Evolutionary conservation across 805 yeast genomes (phyloP).

Genomic region (Diddensiella caesifluorescens): DNA sequence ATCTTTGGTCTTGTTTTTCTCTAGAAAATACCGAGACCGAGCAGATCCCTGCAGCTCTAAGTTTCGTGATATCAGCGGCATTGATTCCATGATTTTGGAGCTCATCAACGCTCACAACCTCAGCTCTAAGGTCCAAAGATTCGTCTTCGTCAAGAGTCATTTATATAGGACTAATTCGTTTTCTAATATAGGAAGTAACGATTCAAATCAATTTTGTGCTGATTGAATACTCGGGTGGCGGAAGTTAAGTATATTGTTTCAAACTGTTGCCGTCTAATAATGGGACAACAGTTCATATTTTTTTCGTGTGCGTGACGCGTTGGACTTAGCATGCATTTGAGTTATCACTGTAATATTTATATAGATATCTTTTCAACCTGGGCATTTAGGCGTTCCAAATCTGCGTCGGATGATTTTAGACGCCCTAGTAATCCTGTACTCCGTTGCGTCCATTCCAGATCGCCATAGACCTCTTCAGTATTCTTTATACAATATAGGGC

Average conservation of each 20-base stretch:
- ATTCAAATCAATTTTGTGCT: too few relatives aligned
- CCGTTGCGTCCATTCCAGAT: constrained; percentile 21
- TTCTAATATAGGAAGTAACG: too few relatives aligned
- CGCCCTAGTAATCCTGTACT: constrained; percentile 16
- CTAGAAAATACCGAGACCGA: constrained; percentile 53
- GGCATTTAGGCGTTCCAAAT: too few relatives aligned
- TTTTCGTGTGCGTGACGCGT: too few relatives aligned
- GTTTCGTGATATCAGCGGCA: constrained; percentile 62
- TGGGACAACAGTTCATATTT: too few relatives aligned
- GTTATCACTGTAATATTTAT: too few relatives aligned
- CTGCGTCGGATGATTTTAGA: constrained; percentile 9
- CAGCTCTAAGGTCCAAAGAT: constrained; percentile 1
- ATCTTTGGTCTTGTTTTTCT: neutral
- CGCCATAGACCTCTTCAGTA: constrained; percentile 22
- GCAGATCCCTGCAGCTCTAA: constrained; percentile 61
- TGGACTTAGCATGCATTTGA: too few relatives aligned
- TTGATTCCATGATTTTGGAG: constrained; percentile 65
- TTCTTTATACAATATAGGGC: constrained; percentile 13
- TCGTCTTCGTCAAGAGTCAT: constrained; percentile 3
- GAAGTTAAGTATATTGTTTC: too few relatives aligned
- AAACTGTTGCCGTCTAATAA: too few relatives aligned
- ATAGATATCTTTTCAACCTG: too few relatives aligned
- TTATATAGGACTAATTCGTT: too few relatives aligned
- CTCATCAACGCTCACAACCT: constrained; percentile 42
- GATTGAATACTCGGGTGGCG: too few relatives aligned